Conservation (phyloP, 352 stramenopile species). For the Globisporangium carolinianum region DNA sequence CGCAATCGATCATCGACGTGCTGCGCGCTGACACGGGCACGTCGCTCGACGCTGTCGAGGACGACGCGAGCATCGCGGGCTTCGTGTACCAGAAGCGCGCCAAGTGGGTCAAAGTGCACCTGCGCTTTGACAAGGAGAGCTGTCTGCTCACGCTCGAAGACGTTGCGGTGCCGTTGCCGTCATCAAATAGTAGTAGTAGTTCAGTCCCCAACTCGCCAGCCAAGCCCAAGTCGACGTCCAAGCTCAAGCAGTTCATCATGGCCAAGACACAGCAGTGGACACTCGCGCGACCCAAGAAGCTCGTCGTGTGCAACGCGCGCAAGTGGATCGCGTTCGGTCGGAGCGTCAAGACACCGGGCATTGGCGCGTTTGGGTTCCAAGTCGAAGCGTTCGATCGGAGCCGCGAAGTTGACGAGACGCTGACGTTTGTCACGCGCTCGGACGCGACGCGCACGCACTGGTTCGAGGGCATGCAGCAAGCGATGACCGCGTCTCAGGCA, state of each 20-base stretch:
- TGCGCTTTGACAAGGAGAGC: slow-evolving; percentile 65
- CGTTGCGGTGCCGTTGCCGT: slow-evolving; percentile 7
- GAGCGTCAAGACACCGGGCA: slow-evolving; percentile 56
- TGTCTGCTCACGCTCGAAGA: slow-evolving; percentile 48
- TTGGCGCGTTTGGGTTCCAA: slow-evolving; percentile 71
- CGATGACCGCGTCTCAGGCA: slow-evolving; percentile 36
- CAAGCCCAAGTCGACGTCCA: slow-evolving; percentile 23
- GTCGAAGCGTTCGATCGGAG: slow-evolving; percentile 70
- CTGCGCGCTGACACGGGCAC: slow-evolving; percentile 48
- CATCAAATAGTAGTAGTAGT: not conserved
- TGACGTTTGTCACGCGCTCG: slow-evolving; percentile 70
- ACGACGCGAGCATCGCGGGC: slow-evolving; percentile 42
- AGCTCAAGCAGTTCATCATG: slow-evolving; percentile 61
- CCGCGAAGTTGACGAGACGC: slow-evolving; percentile 61
- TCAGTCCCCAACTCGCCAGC: not conserved
- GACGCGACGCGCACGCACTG: slow-evolving; percentile 44
- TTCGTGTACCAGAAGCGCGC: slow-evolving; percentile 70
- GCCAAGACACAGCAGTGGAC: slow-evolving; percentile 53
- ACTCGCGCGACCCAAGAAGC: slow-evolving; percentile 34
- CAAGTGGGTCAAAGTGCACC: slow-evolving; percentile 65
- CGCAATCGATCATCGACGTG: slow-evolving; percentile 69
- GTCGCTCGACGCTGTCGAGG: slow-evolving; percentile 47
- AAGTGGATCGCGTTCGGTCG: slow-evolving; percentile 76
- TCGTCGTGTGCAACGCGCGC: slow-evolving; percentile 65
- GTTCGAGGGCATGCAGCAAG: slow-evolving; percentile 52